Conservation (phyloP, 2,329 filamentous ascomycete species). For the Xylariales sp. region DNA sequence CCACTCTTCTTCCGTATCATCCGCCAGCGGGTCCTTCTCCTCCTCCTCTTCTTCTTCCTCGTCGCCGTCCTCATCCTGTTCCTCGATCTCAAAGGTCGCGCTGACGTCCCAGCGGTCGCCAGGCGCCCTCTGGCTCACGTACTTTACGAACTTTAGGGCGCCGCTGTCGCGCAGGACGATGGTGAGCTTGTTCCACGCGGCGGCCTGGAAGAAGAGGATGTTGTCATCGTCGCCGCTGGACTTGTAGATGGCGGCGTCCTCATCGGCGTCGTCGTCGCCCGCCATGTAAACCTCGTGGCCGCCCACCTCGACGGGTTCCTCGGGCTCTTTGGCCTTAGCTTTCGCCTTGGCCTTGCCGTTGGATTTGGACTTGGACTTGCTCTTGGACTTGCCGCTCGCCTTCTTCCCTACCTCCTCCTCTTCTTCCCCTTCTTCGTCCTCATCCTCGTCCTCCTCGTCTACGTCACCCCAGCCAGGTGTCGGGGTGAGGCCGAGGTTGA, state of each 20-base stretch:
- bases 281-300: constrained; percentile 94
- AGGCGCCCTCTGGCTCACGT: constrained; percentile 75
- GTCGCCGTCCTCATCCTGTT: constrained; percentile 38
- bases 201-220: constrained; percentile 59
- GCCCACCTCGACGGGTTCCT: constrained; percentile 54
- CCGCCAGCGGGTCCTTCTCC: constrained; percentile 26
- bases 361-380: too few relatives aligned
- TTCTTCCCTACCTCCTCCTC: constrained; percentile 33
- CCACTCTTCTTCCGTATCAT: constrained; percentile 52
- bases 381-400: constrained; percentile 20
- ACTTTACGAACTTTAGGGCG: constrained; percentile 91
- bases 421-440: constrained; percentile 35
- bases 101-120: constrained; percentile 93
- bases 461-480: constrained; percentile 79
- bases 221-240: constrained; percentile 71
- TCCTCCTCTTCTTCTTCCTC: constrained; percentile 21
- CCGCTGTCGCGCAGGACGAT: constrained; percentile 86
- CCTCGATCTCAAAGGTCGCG: constrained; percentile 70
- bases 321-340: constrained; percentile 19
- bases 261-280: constrained; percentile 67
- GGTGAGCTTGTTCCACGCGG: constrained; percentile 84
- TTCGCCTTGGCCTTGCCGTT: constrained; percentile 22
- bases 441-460: constrained; percentile 48
- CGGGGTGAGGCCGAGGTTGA: constrained; percentile 84
- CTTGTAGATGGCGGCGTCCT: constrained; percentile 85